Conservation (phyloP, 108 stramenopile genomes). For the Discostella stelligeroides region DNA sequence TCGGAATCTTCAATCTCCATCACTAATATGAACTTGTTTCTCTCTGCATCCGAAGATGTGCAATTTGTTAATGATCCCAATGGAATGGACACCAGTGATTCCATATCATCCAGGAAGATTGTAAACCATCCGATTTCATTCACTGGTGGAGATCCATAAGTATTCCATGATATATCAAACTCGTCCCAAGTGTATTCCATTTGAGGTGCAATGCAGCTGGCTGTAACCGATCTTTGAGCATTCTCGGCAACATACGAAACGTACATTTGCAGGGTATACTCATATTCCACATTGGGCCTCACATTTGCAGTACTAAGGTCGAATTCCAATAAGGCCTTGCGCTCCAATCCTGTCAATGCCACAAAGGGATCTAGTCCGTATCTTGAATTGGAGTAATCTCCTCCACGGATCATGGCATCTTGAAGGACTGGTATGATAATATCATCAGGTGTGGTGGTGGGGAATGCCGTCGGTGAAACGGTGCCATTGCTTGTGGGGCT, state of each 20-base stretch:
- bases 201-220: not conserved
- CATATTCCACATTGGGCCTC: not conserved
- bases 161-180: conserved; percentile 1
- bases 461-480: not conserved
- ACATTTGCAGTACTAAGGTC: not conserved
- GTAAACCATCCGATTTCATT: conserved; percentile 11
- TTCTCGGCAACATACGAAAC: conserved; percentile 6
- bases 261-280: conserved; percentile 11
- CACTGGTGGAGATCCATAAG: not conserved
- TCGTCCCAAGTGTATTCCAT: not conserved
- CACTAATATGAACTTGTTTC: conserved; percentile 2
- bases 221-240: conserved; percentile 4
- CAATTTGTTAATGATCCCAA: not conserved
- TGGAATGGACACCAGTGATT: conserved; percentile 1
- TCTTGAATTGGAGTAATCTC: not conserved
- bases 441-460: not conserved
- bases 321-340: conserved; percentile 15
- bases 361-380: conserved; percentile 10
- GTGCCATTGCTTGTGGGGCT: conserved; percentile 3
- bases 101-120: not conserved
- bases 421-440: not conserved
- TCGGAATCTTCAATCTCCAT: not conserved
- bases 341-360: not conserved
- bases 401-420: conserved; percentile 8
- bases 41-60: not conserved